Percentiles rank a stretch among this genome's conserved stretches.
Evolutionary conservation across 2,329 filamentous ascomycete genomes (phyloP).

Genomic region (Exophiala alcalophila): DNA sequence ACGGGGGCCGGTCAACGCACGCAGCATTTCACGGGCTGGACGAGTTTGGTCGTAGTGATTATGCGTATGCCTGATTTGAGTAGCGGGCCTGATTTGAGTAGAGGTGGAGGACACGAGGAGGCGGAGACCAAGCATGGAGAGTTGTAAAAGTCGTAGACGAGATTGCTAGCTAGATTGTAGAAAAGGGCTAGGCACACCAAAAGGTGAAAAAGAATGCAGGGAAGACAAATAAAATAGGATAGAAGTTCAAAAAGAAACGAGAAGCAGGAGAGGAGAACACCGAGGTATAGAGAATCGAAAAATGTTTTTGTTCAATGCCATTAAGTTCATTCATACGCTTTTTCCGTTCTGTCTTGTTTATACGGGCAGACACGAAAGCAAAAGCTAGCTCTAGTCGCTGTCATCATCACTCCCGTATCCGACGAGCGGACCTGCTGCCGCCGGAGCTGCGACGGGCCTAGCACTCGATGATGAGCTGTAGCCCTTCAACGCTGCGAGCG

Average conservation of each 20-base stretch:
- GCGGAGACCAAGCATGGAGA: conserved; percentile 28
- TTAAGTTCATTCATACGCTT: too few relatives aligned
- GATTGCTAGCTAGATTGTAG: neutral
- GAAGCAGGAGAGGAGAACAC: too few relatives aligned
- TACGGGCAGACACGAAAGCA: too few relatives aligned
- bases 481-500: conserved; percentile 72
- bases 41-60: conserved; percentile 94
- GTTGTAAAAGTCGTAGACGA: conserved; percentile 11
- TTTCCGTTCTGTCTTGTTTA: too few relatives aligned
- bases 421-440: conserved; percentile 69
- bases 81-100: conserved; percentile 17
- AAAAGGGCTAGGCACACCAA: neutral
- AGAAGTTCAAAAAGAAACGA: too few relatives aligned
- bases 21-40: conserved; percentile 98
- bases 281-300: too few relatives aligned
- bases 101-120: conserved; percentile 4
- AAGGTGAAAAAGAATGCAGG: too few relatives aligned
- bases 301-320: too few relatives aligned
- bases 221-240: too few relatives aligned
- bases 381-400: conserved; percentile 55
- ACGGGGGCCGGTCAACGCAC: conserved; percentile 91
- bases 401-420: conserved; percentile 90
- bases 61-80: conserved; percentile 83
- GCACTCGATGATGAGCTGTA: conserved; percentile 47
- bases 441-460: conserved; percentile 42